phyloP scores from a whole-genome alignment of 129 eudicot species.

The Daucus carota region DNA sequence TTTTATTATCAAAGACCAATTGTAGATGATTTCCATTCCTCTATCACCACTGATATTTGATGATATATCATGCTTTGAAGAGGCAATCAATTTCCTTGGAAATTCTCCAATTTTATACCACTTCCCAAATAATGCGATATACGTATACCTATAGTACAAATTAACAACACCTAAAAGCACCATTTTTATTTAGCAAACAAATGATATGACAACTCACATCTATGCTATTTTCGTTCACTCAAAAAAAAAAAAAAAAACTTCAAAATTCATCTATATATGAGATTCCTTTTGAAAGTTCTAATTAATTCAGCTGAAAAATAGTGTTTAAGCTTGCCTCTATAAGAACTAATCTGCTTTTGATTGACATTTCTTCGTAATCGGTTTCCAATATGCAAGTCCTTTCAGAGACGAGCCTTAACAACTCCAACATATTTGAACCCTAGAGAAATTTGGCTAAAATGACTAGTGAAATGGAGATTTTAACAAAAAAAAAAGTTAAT shows the following conservation, averaged over 20 bases:
- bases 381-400: background rate
- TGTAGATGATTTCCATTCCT: background rate
- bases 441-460: too few species aligned
- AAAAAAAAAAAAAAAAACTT: too few species aligned
- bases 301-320: background rate
- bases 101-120: background rate
- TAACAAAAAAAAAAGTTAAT: too few species aligned
- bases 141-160: background rate
- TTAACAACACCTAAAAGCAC: background rate
- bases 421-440: background rate
- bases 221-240: too few species aligned
- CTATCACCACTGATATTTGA: too few species aligned
- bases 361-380: background rate
- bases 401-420: background rate
- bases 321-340: background rate
- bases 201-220: background rate
- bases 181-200: background rate
- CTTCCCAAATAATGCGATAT: background rate
- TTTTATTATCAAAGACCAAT: background rate
- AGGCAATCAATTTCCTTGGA: background rate
- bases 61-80: too few species aligned
- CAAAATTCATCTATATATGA: background rate
- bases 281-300: background rate
- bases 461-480: background rate
- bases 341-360: background rate